Base-by-base conservation (phyloP, 129 eudicot genomes). In the Scalesia atractyloides region DNA sequence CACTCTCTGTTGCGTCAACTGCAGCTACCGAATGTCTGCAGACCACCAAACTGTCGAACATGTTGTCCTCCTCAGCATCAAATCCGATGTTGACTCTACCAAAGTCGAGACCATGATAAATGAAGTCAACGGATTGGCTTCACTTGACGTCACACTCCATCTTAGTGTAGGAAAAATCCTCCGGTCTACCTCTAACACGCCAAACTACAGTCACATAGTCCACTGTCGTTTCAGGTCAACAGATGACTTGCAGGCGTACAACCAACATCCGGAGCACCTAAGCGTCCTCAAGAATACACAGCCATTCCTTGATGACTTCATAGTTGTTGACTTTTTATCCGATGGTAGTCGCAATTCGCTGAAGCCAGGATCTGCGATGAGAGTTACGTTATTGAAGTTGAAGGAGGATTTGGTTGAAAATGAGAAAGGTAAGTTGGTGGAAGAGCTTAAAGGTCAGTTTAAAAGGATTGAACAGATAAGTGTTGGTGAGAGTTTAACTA, bases 141-240 rank as follows among this genome's bases (percentile, higher is more conserved):
- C 88, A 20, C 89, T 86, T 64, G 48, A 67, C 57, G 43, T 75
- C n/a, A 85, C 83, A 66, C 66, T 78, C 69, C 76, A 82, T 73
- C 52, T 82, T 73, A 59, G 84, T 64, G 86, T 86, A 65, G 95
- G 85, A 13, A 79, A 85, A n/a, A n/a, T 85, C 41, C 61, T 63
- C 76, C 78, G 79, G 34, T 61, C 26, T 74, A 73, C 75, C 0
- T 82, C 88, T 19, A 15, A 73, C 9, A 41, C 90, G 0, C 84
- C 79, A 59, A 16, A 69, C 24, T 89, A 84, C 84, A 89, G 89
- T 13, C 96, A 89, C 90, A 74, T 89, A 67, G 88, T 89, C 66
- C 96, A 89, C 77, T 26, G 70, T 53, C 87, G 92, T 5, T 89
- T 84, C 80, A 66, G 50, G 9, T 64, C 92, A 75, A 80, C 76